Evolutionary conservation across 2,329 filamentous ascomycete genomes (phyloP).

Genomic region (Ophiosphaerella korrae): DNA sequence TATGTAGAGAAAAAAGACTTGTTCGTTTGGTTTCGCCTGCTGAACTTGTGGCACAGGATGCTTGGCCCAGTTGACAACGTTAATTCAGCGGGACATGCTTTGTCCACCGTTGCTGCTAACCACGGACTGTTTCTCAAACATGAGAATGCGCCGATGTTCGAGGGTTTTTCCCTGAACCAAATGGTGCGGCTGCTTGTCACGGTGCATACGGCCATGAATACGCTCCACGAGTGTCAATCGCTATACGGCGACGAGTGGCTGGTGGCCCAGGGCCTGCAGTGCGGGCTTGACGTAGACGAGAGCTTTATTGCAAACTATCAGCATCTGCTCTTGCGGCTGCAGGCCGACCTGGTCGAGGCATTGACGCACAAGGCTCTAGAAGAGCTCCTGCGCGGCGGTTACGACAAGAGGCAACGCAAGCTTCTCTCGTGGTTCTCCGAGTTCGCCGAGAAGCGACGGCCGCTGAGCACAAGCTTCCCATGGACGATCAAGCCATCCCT

Average conservation of each 20-base stretch:
- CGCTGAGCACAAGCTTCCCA: slow-evolving; percentile 48
- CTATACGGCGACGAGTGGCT: slow-evolving; percentile 41
- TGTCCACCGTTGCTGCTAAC: slow-evolving; percentile 39
- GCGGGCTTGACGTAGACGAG: slow-evolving; percentile 41
- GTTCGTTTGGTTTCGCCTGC: slow-evolving; percentile 40
- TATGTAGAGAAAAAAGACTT: slow-evolving; percentile 32
- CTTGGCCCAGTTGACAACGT: slow-evolving; percentile 35
- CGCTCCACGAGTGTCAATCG: slow-evolving; percentile 30
- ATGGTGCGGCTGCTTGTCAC: slow-evolving; percentile 32
- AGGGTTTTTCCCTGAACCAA: slow-evolving; percentile 36
- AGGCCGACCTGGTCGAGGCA: slow-evolving; percentile 40
- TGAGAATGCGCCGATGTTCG: slow-evolving; percentile 32
- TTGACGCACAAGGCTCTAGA: slow-evolving; percentile 37
- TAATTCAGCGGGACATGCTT: slow-evolving; percentile 21
- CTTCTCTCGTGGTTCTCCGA: slow-evolving; percentile 49
- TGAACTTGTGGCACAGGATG: slow-evolving; percentile 39
- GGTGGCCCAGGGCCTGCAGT: slow-evolving; percentile 33
- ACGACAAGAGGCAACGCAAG: slow-evolving; percentile 42
- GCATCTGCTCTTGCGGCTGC: slow-evolving; percentile 49
- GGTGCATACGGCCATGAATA: slow-evolving; percentile 40
- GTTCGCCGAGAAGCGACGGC: slow-evolving; percentile 47
- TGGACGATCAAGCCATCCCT: slow-evolving; percentile 53
- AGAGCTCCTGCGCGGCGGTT: slow-evolving; percentile 31
- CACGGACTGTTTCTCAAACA: slow-evolving; percentile 45
- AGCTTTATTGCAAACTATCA: slow-evolving; percentile 51